These are phyloP conservation scores for Pugionium cornutum DNA, from an alignment of 345 rosid species.

Conservation along the genomic window DNA sequence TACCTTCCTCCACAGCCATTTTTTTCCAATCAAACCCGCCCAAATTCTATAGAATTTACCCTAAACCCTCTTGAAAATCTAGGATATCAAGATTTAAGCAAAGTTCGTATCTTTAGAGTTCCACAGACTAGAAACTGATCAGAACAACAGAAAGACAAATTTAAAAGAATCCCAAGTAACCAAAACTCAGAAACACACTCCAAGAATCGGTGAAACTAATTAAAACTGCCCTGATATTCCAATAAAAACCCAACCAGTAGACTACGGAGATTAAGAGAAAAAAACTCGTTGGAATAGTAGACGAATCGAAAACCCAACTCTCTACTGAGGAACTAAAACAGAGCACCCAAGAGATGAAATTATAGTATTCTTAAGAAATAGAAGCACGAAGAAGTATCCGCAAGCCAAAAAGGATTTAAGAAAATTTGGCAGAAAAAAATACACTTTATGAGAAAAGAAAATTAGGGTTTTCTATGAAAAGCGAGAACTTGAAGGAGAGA, in stretches of 20 bases:
- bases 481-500: slow-evolving; percentile 50
- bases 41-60: slow-evolving; percentile 21
- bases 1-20: slow-evolving; percentile 73
- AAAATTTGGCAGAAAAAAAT: slow-evolving; percentile 39
- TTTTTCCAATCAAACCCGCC: slow-evolving; percentile 22
- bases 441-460: slow-evolving; percentile 28
- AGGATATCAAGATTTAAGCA: slow-evolving; percentile 34
- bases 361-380: slow-evolving; percentile 40
- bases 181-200: slow-evolving; percentile 1
- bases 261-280: slow-evolving; percentile 41
- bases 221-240: neutral
- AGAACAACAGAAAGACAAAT: slow-evolving; percentile 33
- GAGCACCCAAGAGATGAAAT: slow-evolving; percentile 35
- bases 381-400: slow-evolving; percentile 19
- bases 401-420: slow-evolving; percentile 21
- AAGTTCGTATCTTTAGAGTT: slow-evolving; percentile 29
- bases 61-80: slow-evolving; percentile 26
- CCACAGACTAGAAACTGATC: slow-evolving; percentile 34
- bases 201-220: slow-evolving; percentile 12
- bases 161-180: neutral
- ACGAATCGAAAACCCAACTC: slow-evolving; percentile 43
- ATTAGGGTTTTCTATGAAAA: slow-evolving; percentile 46
- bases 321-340: slow-evolving; percentile 35
- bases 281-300: neutral
- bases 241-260: slow-evolving; percentile 16